phyloP scores from a whole-genome alignment of 495 filamentous ascomycete species.

The Darksidea phi region DNA sequence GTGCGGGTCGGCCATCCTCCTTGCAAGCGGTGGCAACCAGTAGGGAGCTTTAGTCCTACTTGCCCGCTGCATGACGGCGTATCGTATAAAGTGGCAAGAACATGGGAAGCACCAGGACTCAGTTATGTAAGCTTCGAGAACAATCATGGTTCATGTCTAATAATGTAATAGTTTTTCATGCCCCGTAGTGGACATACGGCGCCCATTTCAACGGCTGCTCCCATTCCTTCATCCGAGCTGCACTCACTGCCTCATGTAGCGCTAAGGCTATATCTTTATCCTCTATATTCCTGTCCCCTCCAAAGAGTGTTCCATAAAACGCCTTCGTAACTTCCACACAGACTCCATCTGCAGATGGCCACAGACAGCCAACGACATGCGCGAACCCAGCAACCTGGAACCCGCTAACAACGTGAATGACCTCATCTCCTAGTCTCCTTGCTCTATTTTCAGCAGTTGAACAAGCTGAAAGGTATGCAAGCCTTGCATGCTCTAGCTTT shows the following conservation, averaged over 20 bases:
- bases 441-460: conserved; percentile 27
- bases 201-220: conserved; percentile 23
- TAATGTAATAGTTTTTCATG: too few species aligned
- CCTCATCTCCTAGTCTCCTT: conserved; percentile 37
- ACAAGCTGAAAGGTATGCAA: conserved; percentile 44
- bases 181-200: conserved; percentile 28
- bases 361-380: conserved; percentile 39
- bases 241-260: conserved; percentile 6
- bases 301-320: conserved; percentile 22
- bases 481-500: conserved; percentile 18
- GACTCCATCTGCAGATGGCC: conserved; percentile 28
- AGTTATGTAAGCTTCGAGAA: too few species aligned
- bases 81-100: too few species aligned
- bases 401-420: conserved; percentile 39
- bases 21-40: too few species aligned
- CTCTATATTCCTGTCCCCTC: background rate
- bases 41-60: too few species aligned
- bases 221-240: background rate
- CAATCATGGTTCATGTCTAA: too few species aligned
- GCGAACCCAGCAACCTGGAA: conserved; percentile 43
- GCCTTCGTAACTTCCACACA: conserved; percentile 18
- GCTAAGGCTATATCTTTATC: background rate
- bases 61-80: too few species aligned
- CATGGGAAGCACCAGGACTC: too few species aligned
- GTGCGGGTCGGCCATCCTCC: too few species aligned